Percentiles rank a stretch among this genome's conserved stretches.
phyloP scores from a whole-genome alignment of 192 early-diverging fungal genomes.

The Linnemannia zychae region DNA sequence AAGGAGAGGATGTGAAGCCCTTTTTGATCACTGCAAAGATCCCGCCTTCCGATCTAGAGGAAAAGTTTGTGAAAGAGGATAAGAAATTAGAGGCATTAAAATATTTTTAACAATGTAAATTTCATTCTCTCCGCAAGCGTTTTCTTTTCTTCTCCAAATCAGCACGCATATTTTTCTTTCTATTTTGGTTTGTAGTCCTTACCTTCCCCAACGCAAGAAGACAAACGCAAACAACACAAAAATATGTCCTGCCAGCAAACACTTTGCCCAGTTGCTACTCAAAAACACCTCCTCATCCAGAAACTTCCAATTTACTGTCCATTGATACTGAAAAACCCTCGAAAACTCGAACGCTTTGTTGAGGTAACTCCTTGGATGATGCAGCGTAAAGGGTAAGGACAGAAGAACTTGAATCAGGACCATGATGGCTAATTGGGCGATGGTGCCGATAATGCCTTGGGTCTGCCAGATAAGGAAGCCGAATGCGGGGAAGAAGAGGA shows the following conservation, averaged over 20 bases:
- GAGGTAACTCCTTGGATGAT: conserved; percentile 75
- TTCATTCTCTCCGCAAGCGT: not conserved
- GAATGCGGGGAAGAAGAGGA: conserved; percentile 91
- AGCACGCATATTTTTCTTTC: not conserved
- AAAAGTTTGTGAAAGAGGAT: not conserved
- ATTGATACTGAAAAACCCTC: conserved; percentile 88
- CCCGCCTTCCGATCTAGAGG: conserved; percentile 47
- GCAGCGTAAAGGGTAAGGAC: conserved; percentile 54
- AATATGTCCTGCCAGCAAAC: conserved; percentile 73
- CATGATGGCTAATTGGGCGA: conserved; percentile 61
- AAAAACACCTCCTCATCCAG: conserved; percentile 78
- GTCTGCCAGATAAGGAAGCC: conserved; percentile 75
- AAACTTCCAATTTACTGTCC: conserved; percentile 98
- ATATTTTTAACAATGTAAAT: too few relatives aligned
- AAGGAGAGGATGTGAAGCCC: conserved; percentile 33
- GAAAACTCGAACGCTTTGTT: conserved; percentile 88
- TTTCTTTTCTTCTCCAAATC: not conserved
- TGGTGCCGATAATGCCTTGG: conserved; percentile 59
- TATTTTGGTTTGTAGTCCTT: too few relatives aligned
- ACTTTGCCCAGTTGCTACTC: conserved; percentile 67
- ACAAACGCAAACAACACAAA: conserved; percentile 72
- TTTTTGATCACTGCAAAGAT: conserved; percentile 35
- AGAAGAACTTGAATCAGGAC: conserved; percentile 61
- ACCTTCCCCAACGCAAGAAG: conserved; percentile 69
- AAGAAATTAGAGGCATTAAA: too few relatives aligned